These are phyloP conservation scores for Cryptococcus neoformans DNA, from an alignment of 1,284 basidiomycete species.

Conservation along the genomic window DNA sequence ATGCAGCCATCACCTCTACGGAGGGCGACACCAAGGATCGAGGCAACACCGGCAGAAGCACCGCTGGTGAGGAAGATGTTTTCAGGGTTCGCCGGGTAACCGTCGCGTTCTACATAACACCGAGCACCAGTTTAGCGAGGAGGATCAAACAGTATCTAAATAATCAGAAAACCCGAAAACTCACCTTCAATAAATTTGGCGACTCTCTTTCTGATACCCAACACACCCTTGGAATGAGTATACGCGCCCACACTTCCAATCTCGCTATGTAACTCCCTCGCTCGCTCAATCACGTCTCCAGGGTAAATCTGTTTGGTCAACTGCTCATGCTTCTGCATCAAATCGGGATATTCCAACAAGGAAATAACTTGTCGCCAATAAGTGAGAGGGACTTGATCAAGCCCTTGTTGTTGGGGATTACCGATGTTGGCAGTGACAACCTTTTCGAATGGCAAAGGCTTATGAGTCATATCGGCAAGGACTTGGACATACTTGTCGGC, in stretches of 20 bases:
- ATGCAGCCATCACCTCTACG: slow-evolving; percentile 46
- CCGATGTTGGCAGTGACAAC: slow-evolving; percentile 97
- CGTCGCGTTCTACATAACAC: slow-evolving; percentile 69
- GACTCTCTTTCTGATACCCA: slow-evolving; percentile 81
- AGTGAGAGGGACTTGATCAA: slow-evolving; percentile 91
- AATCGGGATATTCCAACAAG: slow-evolving; percentile 85
- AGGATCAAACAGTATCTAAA: not conserved
- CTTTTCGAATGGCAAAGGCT: slow-evolving; percentile 73
- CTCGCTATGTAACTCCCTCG: slow-evolving; percentile 73
- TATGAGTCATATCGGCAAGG: slow-evolving; percentile 54
- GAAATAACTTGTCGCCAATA: slow-evolving; percentile 77
- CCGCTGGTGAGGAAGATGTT: slow-evolving; percentile 93
- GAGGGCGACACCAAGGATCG: slow-evolving; percentile 60
- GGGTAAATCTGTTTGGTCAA: slow-evolving; percentile 67
- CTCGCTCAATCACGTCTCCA: slow-evolving; percentile 77
- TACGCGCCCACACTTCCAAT: slow-evolving; percentile 95
- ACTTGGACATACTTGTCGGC: slow-evolving; percentile 77
- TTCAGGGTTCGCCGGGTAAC: slow-evolving; percentile 75
- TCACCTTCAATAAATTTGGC: slow-evolving; percentile 83
- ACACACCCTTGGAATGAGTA: slow-evolving; percentile 91
- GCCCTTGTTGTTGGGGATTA: slow-evolving; percentile 92
- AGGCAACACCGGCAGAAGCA: slow-evolving; percentile 86
- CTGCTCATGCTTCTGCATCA: slow-evolving; percentile 69
- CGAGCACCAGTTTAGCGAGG: not conserved
- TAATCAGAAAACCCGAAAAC: slow-evolving; percentile 26